These are phyloP conservation scores for Exserohilum rostratum DNA, from an alignment of 2,329 filamentous ascomycete species.

Conservation along the genomic window DNA sequence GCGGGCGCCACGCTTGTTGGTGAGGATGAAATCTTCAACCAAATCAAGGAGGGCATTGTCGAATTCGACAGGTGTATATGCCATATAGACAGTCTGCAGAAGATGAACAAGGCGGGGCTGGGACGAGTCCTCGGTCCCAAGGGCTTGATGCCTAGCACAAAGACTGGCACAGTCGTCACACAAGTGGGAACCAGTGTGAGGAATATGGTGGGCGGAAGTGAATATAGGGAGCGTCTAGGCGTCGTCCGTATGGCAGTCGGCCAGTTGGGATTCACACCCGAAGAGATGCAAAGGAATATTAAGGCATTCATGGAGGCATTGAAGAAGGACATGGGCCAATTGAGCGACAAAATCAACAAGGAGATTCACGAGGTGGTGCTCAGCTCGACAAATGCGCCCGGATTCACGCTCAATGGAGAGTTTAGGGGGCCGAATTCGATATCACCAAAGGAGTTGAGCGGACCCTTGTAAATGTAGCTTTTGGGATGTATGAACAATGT, in stretches of 20 bases:
- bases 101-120: constrained; percentile 79
- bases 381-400: constrained; percentile 85
- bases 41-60: constrained; percentile 75
- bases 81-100: constrained; percentile 76
- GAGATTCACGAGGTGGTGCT: constrained; percentile 78
- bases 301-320: constrained; percentile 75
- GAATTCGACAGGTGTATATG: constrained; percentile 90
- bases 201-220: constrained; percentile 81
- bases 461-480: constrained; percentile 38
- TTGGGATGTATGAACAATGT: constrained; percentile 42
- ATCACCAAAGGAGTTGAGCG: constrained; percentile 48
- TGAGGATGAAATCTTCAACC: constrained; percentile 82
- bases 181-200: constrained; percentile 77
- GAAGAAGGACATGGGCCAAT: constrained; percentile 73
- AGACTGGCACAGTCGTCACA: constrained; percentile 86
- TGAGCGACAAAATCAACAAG: constrained; percentile 71
- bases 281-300: constrained; percentile 84
- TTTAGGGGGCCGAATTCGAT: constrained; percentile 62
- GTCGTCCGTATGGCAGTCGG: constrained; percentile 90
- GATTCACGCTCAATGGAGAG: constrained; percentile 82
- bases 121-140: constrained; percentile 84
- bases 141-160: constrained; percentile 89
- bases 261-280: constrained; percentile 85
- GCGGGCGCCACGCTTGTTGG: constrained; percentile 85
- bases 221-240: constrained; percentile 85